These are phyloP conservation scores for Auricularia sp. DNA, from an alignment of 768 basidiomycete genomes.

Conservation along the genomic window DNA sequence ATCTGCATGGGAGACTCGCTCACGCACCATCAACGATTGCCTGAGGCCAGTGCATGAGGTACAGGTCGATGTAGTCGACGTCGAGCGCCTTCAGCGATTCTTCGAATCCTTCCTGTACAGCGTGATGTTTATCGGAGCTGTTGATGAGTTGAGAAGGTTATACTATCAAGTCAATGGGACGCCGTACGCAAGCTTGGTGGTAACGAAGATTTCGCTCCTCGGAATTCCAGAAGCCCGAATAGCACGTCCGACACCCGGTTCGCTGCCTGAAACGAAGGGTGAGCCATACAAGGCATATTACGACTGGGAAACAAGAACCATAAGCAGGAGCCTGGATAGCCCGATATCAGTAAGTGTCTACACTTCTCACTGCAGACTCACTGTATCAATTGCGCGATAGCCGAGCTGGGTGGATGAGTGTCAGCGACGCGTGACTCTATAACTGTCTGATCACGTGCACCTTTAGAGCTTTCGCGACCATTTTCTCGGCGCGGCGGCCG, in stretches of 20 bases:
- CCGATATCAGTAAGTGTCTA: not conserved
- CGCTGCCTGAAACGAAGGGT: slow-evolving; percentile 37
- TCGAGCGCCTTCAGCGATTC: slow-evolving; percentile 11
- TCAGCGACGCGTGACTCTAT: no score
- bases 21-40: slow-evolving; percentile 4
- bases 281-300: not conserved
- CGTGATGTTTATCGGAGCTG: slow-evolving; percentile 18
- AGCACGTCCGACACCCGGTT: slow-evolving; percentile 59
- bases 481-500: slow-evolving; percentile 4
- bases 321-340: not conserved
- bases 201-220: slow-evolving; percentile 32
- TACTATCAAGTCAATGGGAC: slow-evolving; percentile 1
- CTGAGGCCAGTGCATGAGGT: slow-evolving; percentile 18
- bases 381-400: slow-evolving; percentile 39
- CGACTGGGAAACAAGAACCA: not conserved
- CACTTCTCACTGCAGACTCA: not conserved
- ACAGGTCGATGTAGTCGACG: slow-evolving; percentile 15
- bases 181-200: slow-evolving; percentile 14
- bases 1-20: not conserved
- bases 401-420: slow-evolving; percentile 21
- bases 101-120: slow-evolving; percentile 13
- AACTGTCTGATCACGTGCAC: not conserved
- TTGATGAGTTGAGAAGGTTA: not conserved
- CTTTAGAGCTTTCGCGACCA: slow-evolving; percentile 10
- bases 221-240: slow-evolving; percentile 30